Base-by-base conservation (phyloP, 169 alveolate species). In the Eimeria sp. region DNA sequence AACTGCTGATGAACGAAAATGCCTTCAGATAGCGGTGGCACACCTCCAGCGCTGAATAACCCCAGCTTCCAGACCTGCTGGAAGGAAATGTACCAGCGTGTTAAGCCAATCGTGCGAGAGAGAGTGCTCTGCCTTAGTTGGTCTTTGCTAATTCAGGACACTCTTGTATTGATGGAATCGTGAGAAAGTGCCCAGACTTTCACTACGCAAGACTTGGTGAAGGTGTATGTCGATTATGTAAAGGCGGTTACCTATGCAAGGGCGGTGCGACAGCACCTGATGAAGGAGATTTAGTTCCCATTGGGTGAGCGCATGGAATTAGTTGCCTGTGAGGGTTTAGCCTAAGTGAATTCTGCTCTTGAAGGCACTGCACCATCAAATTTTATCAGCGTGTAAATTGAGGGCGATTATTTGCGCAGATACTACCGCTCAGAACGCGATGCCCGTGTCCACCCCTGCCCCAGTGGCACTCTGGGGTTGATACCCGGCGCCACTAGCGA, bases 181-280 rank as follows among this genome's bases (percentile, higher is more conserved):
- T 87, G 52, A 46, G 20, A 52, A 37, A 33, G 23, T 87, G 93
- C 66, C 93, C 78, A 20, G 93, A 87, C 83, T 87, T 87, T 58
- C 93, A 87, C 64, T 87, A 87, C 23, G 78, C 93, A 60, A 62
- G 93, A 64, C 46, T 87, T 25, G 93, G 93, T 16, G 93, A 87
- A 43, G 93, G 93, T 60, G 60, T 87, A n/a, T 87, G 93, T 83
- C 82, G 93, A 9, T 54, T 87, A 30, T 87, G 93, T 64, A 87
- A 87, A 43, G 93, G 93, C 52, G 93, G 93, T 40, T 64, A 62
- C 27, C 82, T 87, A 14, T 87, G 93, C 83, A 87, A 37, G 25
- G 93, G 93, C 30, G 93, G 93, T 8, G 93, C 93, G 46, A 58
- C 66, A 18, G 93, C 93, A 43, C 93, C 93, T 23, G 93, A 87